Evolutionary conservation across 1,139 yeast species (phyloP).

Genomic region (Kodamaea ohmeri): DNA sequence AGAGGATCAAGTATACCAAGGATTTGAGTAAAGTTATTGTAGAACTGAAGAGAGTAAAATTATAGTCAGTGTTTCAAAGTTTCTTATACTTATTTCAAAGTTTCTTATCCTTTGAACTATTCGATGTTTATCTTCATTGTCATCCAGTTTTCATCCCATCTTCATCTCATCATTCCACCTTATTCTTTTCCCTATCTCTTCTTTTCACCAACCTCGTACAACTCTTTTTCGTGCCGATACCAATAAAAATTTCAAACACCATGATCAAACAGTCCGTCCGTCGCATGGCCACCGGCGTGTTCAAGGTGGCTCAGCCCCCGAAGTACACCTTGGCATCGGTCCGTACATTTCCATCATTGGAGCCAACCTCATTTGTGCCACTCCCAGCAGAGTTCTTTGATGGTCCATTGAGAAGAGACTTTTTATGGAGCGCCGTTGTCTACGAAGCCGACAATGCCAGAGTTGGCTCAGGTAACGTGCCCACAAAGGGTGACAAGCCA

Average conservation of each 20-base stretch:
- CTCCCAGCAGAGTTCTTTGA: conserved; percentile 68
- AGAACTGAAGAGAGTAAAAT: too few relatives aligned
- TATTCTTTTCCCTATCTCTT: not conserved
- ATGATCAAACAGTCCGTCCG: conserved; percentile 31
- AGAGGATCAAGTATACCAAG: not conserved
- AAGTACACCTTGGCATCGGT: conserved; percentile 76
- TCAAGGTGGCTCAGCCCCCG: conserved; percentile 52
- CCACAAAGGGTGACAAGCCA: conserved; percentile 83
- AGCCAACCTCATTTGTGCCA: conserved; percentile 76
- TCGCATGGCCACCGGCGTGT: conserved; percentile 30
- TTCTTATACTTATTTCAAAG: too few relatives aligned
- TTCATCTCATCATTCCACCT: not conserved
- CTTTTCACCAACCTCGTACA: not conserved
- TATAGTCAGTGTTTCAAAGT: too few relatives aligned
- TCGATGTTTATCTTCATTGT: not conserved
- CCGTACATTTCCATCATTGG: conserved; percentile 84
- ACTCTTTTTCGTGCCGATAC: conserved; percentile 2
- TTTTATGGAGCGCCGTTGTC: conserved; percentile 91
- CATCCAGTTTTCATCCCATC: not conserved
- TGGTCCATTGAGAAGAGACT: conserved; percentile 80
- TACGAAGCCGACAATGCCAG: conserved; percentile 87
- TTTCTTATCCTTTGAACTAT: not conserved
- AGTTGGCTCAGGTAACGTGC: conserved; percentile 85
- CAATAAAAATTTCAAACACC: conserved; percentile 6
- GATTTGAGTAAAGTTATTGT: too few relatives aligned